phyloP scores from a whole-genome alignment of 1,284 basidiomycete genomes.

The Moesziomyces sp. region DNA sequence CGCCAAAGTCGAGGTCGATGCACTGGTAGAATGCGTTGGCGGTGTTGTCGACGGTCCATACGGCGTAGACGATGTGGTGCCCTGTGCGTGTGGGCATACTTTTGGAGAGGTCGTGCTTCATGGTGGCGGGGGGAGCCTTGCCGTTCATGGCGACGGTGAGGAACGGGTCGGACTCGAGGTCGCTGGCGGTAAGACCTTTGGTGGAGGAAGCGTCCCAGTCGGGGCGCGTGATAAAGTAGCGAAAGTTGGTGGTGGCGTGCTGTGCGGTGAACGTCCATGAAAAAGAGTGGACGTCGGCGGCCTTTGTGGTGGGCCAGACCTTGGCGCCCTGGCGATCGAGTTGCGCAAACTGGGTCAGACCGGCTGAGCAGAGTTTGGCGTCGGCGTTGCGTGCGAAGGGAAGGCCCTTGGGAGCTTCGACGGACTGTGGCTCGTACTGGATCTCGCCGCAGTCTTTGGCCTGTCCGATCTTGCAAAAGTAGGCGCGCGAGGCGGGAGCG shows the following conservation, averaged over 20 bases:
- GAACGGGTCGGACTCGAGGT: constrained; percentile 40
- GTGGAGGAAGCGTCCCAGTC: constrained; percentile 28
- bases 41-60: constrained; percentile 50
- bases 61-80: constrained; percentile 45
- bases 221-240: constrained; percentile 45
- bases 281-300: constrained; percentile 29
- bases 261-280: constrained; percentile 47
- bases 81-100: constrained; percentile 30
- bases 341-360: constrained; percentile 33
- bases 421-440: constrained; percentile 50
- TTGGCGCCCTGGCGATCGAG: constrained; percentile 33
- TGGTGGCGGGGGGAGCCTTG: constrained; percentile 14
- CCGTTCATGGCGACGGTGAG: constrained; percentile 39
- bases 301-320: constrained; percentile 31
- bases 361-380: constrained; percentile 46
- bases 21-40: constrained; percentile 50
- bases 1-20: constrained; percentile 49
- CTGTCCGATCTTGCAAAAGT: constrained; percentile 71
- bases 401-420: constrained; percentile 48
- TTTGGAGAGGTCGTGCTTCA: constrained; percentile 30
- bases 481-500: constrained; percentile 72
- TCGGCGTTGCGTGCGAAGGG: constrained; percentile 33
- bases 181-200: constrained; percentile 17
- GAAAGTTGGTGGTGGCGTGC: constrained; percentile 51
- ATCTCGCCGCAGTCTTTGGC: constrained; percentile 46